Evolutionary conservation across 768 basidiomycete species (phyloP), one percentile per base, ranked within the genome.

Genomic region (Rhodocollybia butyracea): DNA sequence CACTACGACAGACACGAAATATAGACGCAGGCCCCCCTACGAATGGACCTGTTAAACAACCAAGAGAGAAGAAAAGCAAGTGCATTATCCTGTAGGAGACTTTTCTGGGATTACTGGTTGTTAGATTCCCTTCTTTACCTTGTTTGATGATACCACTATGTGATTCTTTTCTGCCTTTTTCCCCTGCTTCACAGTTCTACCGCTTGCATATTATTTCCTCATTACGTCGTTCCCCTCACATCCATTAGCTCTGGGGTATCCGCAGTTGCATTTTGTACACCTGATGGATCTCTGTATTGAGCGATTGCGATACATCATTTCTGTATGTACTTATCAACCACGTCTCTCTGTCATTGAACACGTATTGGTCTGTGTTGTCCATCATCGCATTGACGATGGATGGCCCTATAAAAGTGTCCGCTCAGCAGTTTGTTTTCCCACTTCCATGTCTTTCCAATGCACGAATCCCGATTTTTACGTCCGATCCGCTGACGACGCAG

Each of bases 11-110:
- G 63, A 88, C 85, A 66, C 79, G 80, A 71, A 83, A 67, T 69
- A 76, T 72, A 78, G 83, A 76, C 64, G 68, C 70, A 60, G 77
- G 73, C 32, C 63, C 68, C 54, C 71, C 76, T 58, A 69, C 64
- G 58, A 69, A 51, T 31, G 56, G 64, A 74, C 46, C 68, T 66
- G 78, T 74, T 67, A 73, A 79, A 67, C 73, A 70, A 58, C 73
- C 69, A 73, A 73, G 67, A 63, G 74, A 70, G 66, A 71, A 70
- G 65, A 38, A 34, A 45, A 31, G n/a, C 22, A 86, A 80, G 74
- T 91, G 89, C 81, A 77, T 88, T 71, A 82, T 91, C 77, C 80
- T 91, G 83, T 91, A 85, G 85, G 84, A 67, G 77, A 74, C 73
- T 79, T 78, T 71, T 76, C 73, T 74, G 78, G 81, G 83, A 81